Conservation (phyloP, 2,329 filamentous ascomycete genomes). For the Microsporum audouinii region DNA sequence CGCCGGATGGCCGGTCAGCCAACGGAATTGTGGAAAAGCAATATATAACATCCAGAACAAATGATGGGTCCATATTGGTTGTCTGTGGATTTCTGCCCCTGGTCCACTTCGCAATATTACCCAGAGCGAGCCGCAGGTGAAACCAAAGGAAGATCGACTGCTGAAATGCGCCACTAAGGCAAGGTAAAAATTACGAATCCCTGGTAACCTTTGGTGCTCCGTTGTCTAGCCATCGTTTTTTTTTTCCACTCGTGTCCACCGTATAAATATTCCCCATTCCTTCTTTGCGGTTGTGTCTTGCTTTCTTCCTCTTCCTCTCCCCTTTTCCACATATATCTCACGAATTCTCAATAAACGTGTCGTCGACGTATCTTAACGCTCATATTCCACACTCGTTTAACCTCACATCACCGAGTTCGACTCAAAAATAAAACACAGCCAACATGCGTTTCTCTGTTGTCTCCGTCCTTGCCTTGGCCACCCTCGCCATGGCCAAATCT, state of each 20-base stretch:
- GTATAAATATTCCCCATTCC: conserved; percentile 3
- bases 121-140: background rate
- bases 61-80: background rate
- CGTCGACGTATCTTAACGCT: background rate
- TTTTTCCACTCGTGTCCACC: background rate
- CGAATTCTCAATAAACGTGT: background rate
- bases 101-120: conserved; percentile 1
- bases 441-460: conserved; percentile 16
- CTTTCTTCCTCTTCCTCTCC: background rate
- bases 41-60: background rate
- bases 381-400: background rate
- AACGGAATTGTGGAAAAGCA: background rate
- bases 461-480: conserved; percentile 14
- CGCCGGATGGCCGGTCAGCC: background rate
- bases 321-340: background rate
- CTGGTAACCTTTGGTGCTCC: background rate
- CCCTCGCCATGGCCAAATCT: conserved; percentile 10
- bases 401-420: background rate
- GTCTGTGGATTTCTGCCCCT: background rate
- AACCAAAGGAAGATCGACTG: background rate
- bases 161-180: background rate
- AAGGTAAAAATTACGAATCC: background rate
- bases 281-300: background rate
- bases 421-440: background rate
- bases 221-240: background rate